Percentiles rank a stretch among this genome's conserved stretches.
phyloP scores from a whole-genome alignment of 768 basidiomycete genomes.

The Paxillus involutus region DNA sequence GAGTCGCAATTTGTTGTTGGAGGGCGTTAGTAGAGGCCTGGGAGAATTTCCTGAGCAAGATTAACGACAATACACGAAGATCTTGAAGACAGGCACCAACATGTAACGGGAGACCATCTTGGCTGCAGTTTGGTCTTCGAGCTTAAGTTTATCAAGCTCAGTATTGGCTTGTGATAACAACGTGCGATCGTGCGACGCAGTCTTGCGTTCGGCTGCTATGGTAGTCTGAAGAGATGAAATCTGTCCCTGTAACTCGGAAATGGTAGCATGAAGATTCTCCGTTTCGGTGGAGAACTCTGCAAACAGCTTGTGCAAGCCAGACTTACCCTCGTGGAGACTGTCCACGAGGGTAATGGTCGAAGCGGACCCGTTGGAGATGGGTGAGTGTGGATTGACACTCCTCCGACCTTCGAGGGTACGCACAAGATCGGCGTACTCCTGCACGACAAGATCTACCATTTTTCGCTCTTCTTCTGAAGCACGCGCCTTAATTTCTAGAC shows the following conservation, averaged over 20 bases:
- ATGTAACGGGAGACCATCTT: conserved; percentile 87
- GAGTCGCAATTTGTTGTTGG: conserved; percentile 55
- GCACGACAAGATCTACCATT: conserved; percentile 63
- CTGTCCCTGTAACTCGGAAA: conserved; percentile 42
- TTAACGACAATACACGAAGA: conserved; percentile 1
- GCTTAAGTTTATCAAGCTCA: conserved; percentile 53
- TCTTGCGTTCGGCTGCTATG: conserved; percentile 46
- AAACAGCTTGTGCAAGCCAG: conserved; percentile 47
- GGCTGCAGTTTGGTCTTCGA: conserved; percentile 74
- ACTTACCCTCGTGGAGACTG: conserved; percentile 48
- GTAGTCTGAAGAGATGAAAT: conserved; percentile 42
- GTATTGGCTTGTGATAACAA: conserved; percentile 46
- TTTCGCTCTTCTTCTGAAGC: conserved; percentile 56
- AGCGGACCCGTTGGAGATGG: conserved; percentile 11
- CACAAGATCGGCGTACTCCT: conserved; percentile 77
- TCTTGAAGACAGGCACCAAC: conserved; percentile 39
- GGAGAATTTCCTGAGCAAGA: conserved; percentile 69
- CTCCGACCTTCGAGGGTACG: conserved; percentile 55
- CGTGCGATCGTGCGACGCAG: conserved; percentile 40
- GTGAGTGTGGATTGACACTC: conserved; percentile 14
- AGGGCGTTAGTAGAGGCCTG: conserved; percentile 70
- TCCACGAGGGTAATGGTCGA: conserved; percentile 28
- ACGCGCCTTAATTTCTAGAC: conserved; percentile 44
- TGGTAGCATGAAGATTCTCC: conserved; percentile 44
- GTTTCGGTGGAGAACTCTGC: conserved; percentile 50